Percentiles rank a stretch among this genome's conserved stretches.
phyloP scores from a whole-genome alignment of 306 rosid species.

The Pachyrhizus erosus region DNA sequence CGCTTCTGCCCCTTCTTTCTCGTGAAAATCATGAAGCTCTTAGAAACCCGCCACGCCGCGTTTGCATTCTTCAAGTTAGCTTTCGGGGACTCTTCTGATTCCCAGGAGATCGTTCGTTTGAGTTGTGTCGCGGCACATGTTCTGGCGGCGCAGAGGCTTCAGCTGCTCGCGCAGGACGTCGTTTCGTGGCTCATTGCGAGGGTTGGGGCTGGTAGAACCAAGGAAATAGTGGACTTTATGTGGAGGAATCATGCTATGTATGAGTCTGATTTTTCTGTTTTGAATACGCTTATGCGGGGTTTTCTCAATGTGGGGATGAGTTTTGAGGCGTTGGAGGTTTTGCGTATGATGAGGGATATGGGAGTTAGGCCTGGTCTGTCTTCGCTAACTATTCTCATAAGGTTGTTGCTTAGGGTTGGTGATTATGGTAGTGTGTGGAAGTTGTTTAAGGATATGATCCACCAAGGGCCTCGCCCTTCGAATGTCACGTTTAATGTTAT shows the following conservation, averaged over 20 bases:
- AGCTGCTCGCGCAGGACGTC: conserved; percentile 67
- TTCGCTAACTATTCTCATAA: conserved; percentile 51
- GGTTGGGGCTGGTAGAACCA: conserved; percentile 60
- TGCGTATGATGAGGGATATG: conserved; percentile 63
- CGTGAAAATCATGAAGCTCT: conserved; percentile 55
- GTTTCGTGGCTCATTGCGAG: conserved; percentile 62
- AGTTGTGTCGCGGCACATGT: conserved; percentile 66
- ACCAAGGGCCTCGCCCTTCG: conserved; percentile 61
- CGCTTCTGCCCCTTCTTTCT: conserved; percentile 62
- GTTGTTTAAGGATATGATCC: conserved; percentile 60
- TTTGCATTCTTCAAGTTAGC: conserved; percentile 76
- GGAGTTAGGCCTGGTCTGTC: conserved; percentile 60
- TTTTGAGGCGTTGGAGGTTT: conserved; percentile 62
- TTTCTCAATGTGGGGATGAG: conserved; percentile 66
- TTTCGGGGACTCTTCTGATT: conserved; percentile 47
- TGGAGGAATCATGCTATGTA: conserved; percentile 62
- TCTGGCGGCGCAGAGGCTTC: conserved; percentile 58
- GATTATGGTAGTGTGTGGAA: conserved; percentile 81
- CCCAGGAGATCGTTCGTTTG: conserved; percentile 46
- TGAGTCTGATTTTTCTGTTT: conserved; percentile 72
- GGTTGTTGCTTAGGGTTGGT: conserved; percentile 66
- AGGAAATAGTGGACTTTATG: conserved; percentile 59
- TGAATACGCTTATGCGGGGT: conserved; percentile 66
- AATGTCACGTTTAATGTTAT: conserved; percentile 49
- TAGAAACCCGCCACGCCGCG: conserved; percentile 55